These are phyloP conservation scores for Xylariaceae sp. DNA, from an alignment of 2,329 filamentous ascomycete species.

Conservation along the genomic window DNA sequence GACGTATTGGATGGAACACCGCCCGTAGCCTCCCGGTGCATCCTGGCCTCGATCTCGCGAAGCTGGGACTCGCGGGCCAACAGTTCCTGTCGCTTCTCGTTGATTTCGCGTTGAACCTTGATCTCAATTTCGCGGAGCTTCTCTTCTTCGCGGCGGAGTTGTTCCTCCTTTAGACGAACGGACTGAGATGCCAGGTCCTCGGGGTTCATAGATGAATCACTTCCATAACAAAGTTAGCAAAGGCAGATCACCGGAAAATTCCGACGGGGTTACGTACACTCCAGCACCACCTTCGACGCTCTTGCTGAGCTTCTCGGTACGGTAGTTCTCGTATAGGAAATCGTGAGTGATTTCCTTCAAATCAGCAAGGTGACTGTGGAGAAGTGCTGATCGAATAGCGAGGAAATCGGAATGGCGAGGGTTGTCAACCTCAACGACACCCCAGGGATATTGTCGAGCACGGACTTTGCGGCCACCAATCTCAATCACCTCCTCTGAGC, in stretches of 20 bases:
- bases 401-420: slow-evolving; percentile 98
- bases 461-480: slow-evolving; percentile 88
- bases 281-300: slow-evolving; percentile 87
- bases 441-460: slow-evolving; percentile 97
- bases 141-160: slow-evolving; percentile 98
- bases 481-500: slow-evolving; percentile 91
- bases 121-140: slow-evolving; percentile 99
- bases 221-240: slow-evolving; percentile 37
- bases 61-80: slow-evolving; percentile 96
- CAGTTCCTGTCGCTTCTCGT: slow-evolving; percentile 98
- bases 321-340: slow-evolving; percentile 99
- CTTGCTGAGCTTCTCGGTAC: slow-evolving; percentile 99
- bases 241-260: not conserved
- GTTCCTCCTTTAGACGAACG: slow-evolving; percentile 98
- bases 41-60: slow-evolving; percentile 96
- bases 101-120: slow-evolving; percentile 99
- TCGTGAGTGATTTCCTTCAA: slow-evolving; percentile 99
- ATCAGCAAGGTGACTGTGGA: slow-evolving; percentile 97
- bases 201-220: slow-evolving; percentile 91
- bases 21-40: slow-evolving; percentile 69
- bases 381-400: slow-evolving; percentile 89
- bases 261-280: slow-evolving; percentile 63
- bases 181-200: slow-evolving; percentile 96
- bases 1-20: slow-evolving; percentile 34
- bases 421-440: slow-evolving; percentile 98